Evolutionary conservation across 2,329 filamentous ascomycete species (phyloP).

Genomic region (Talaromyces piceae): DNA sequence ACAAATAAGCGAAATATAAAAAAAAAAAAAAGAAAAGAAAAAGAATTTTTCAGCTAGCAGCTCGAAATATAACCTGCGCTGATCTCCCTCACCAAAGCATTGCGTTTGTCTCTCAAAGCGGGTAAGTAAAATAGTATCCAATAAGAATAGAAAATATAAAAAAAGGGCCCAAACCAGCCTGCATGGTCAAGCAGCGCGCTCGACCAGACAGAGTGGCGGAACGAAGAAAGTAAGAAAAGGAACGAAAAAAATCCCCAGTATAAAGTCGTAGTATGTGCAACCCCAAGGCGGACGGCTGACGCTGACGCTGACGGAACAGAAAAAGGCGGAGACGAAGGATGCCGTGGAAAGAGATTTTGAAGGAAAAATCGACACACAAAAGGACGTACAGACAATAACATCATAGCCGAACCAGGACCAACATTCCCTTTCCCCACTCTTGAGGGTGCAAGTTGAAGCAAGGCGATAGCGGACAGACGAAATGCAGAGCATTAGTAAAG

Average conservation of each 20-base stretch:
- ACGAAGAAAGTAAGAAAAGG: slow-evolving; percentile 4
- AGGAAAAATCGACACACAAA: slow-evolving; percentile 12
- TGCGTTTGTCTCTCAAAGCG: slow-evolving; percentile 1
- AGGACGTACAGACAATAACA: slow-evolving; percentile 16
- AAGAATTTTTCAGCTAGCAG: slow-evolving; percentile 7
- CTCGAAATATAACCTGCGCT: background rate
- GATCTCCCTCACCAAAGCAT: background rate
- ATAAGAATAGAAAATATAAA: slow-evolving; percentile 1
- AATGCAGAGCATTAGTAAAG: slow-evolving; percentile 18
- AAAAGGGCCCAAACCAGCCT: background rate
- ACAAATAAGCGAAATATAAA: slow-evolving; percentile 6
- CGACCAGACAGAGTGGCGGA: background rate
- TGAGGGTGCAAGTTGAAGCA: slow-evolving; percentile 9
- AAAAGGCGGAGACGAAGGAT: slow-evolving; percentile 7
- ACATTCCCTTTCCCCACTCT: slow-evolving; percentile 19
- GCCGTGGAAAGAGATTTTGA: slow-evolving; percentile 11
- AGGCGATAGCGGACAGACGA: slow-evolving; percentile 13
- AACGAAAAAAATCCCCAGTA: background rate
- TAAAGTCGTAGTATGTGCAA: slow-evolving; percentile 4
- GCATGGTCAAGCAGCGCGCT: background rate
- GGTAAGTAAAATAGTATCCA: slow-evolving; percentile 3
- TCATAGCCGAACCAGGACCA: slow-evolving; percentile 22
- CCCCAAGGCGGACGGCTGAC: slow-evolving; percentile 4
- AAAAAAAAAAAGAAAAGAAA: slow-evolving; percentile 14
- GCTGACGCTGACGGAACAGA: slow-evolving; percentile 2